Evolutionary conservation across 2,329 filamentous ascomycete species (phyloP), one percentile per base, ranked within the genome.

Genomic region (Microsporum audouinii): DNA sequence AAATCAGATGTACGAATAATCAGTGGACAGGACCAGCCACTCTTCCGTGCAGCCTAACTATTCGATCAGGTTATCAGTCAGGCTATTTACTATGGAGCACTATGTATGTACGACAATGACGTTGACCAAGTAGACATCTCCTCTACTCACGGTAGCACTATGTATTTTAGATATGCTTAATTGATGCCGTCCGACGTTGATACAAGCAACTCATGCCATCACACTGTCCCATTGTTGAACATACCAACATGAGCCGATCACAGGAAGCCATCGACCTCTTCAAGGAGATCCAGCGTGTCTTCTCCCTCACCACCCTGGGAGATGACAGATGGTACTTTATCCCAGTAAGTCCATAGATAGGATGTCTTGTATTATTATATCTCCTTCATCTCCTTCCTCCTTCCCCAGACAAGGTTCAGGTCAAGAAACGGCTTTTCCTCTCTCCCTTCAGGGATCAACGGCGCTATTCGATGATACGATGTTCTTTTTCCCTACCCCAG

Each of bases 321-420:
- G 14, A 60, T 6, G 58, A 60, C 27, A 57, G 58, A 57, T 60
- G 61, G 61, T 62, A 62, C 31, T 58, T 62, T n/a, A 62, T 62
- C 59, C 61, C 49, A 33, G 61, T 62, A 62, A 51, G 47, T 17
- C 47, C 23, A 5, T 33, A 23, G 17, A 23, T 23, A 23, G 17
- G 17, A 23, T 23, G 17, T 23, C 1, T 23, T 23, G 17, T 23
- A 23, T 23, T 23, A 23, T 23, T 23, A 23, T 1, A 23, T 23
- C 17, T 23, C 1, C 17, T 23, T 23, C 17, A 23, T 23, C 17
- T 23, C 10, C 5, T 51, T 51, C 3, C 27, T 23, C 10, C 6
- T 51, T 8, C 29, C 47, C 12, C 31, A 12, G 36, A 14, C 38
- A 29, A 39, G 34, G 34, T 57, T 57, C 38, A 29, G 12, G 55